Evolutionary conservation across 768 basidiomycete species (phyloP).

Genomic region (Mycena rebaudengoi): DNA sequence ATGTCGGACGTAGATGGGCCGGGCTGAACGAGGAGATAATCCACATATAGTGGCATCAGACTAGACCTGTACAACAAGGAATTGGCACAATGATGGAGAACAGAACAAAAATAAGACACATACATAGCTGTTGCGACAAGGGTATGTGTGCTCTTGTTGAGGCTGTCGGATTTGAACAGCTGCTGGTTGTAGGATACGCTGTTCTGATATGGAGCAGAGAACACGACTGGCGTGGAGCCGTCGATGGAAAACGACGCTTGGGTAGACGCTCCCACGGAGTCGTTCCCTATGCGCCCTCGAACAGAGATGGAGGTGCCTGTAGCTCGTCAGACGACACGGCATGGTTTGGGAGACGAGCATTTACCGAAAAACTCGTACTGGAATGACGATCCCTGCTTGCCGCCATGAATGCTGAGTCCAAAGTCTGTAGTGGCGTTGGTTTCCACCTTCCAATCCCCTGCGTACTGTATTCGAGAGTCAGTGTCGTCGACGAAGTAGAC

Average conservation of each 20-base stretch:
- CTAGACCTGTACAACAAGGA: conserved; percentile 8
- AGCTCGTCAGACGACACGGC: neutral
- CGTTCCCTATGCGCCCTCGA: conserved; percentile 29
- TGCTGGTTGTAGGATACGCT: conserved; percentile 27
- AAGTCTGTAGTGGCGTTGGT: conserved; percentile 25
- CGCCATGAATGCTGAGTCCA: conserved; percentile 23
- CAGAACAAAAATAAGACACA: neutral
- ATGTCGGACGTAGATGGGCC: conserved; percentile 14
- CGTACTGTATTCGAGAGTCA: conserved; percentile 24
- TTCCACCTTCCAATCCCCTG: conserved; percentile 27
- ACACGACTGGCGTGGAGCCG: conserved; percentile 25
- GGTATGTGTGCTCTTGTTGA: conserved; percentile 27
- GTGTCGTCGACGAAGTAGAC: conserved; percentile 32
- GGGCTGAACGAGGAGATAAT: conserved; percentile 31
- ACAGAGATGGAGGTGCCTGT: conserved; percentile 31
- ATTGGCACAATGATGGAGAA: neutral
- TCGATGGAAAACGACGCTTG: conserved; percentile 31
- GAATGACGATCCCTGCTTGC: conserved; percentile 23
- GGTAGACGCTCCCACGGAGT: conserved; percentile 21
- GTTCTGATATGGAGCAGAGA: conserved; percentile 23
- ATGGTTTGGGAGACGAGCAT: neutral
- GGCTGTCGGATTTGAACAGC: conserved; percentile 26
- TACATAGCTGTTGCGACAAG: conserved; percentile 26
- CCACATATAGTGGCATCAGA: conserved; percentile 29
- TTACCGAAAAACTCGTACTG: conserved; percentile 29